Conservation (phyloP, 1,284 basidiomycete genomes). For the Ceratobasidium sp. region DNA sequence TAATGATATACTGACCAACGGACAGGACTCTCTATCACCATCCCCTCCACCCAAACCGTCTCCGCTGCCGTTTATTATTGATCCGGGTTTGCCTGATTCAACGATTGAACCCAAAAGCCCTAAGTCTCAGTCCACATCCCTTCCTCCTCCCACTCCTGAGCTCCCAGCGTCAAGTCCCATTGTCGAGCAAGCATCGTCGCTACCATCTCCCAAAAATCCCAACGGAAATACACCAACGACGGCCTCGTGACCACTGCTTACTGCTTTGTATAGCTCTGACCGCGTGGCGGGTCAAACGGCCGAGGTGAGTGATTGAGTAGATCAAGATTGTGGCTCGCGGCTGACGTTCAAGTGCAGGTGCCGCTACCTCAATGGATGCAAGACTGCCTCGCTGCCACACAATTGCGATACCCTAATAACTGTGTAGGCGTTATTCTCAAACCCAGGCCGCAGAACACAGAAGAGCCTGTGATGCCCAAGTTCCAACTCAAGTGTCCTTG, state of each 20-base stretch:
- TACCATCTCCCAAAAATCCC: conserved; percentile 27
- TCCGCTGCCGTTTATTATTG: conserved; percentile 30
- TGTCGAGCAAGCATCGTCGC: conserved; percentile 9
- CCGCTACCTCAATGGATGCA: conserved; percentile 79
- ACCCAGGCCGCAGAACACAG: conserved; percentile 63
- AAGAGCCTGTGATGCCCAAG: conserved; percentile 63
- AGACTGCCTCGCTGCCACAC: conserved; percentile 73
- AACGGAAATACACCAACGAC: conserved; percentile 45
- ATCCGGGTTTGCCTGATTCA: conserved; percentile 45
- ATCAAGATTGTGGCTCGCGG: background rate
- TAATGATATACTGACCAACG: conserved; percentile 29
- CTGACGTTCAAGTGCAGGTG: conserved; percentile 14
- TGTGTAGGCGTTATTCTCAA: conserved; percentile 82
- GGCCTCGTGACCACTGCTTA: conserved; percentile 37
- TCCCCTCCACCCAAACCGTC: conserved; percentile 39
- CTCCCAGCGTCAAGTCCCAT: conserved; percentile 48
- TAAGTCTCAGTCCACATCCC: conserved; percentile 75
- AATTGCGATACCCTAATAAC: conserved; percentile 84
- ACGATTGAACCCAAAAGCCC: conserved; percentile 52
- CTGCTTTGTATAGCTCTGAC: conserved; percentile 20
- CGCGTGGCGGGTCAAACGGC: conserved; percentile 17
- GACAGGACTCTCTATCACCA: conserved; percentile 38
- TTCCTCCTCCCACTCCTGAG: conserved; percentile 58
- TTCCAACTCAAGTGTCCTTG: conserved; percentile 96
- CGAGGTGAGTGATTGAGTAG: conserved; percentile 37